Conservation (phyloP, 2,329 filamentous ascomycete genomes). For the Nemania diffusa region DNA sequence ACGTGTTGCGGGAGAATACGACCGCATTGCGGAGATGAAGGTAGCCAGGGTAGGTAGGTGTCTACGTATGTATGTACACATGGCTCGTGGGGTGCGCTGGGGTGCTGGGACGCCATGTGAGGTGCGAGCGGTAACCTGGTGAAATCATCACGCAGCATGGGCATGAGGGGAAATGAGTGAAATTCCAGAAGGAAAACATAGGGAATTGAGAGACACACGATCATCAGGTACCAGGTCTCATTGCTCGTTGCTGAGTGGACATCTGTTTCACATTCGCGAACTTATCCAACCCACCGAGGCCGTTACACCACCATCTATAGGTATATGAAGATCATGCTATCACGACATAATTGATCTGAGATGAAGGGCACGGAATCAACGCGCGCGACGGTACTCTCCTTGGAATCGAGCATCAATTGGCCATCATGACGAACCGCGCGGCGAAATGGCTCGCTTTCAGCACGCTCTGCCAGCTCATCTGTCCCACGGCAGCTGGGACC, state of each 20-base stretch:
- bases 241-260: neutral
- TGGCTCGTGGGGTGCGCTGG: too few species aligned
- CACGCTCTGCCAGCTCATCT: constrained; percentile 39
- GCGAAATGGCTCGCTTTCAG: constrained; percentile 32
- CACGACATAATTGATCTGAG: constrained; percentile 5
- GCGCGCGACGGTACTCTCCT: constrained; percentile 11
- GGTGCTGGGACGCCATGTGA: constrained; percentile 23
- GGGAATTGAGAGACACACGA: constrained; percentile 13
- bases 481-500: constrained; percentile 39
- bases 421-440: constrained; percentile 28
- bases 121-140: constrained; percentile 24
- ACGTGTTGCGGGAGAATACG: constrained; percentile 30
- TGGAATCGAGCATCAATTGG: constrained; percentile 9
- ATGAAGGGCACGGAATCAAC: constrained; percentile 26
- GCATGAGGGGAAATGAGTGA: constrained; percentile 14
- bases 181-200: neutral
- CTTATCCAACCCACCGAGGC: neutral
- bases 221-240: constrained; percentile 15
- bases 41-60: neutral
- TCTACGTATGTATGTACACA: too few species aligned
- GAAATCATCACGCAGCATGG: constrained; percentile 29
- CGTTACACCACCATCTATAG: neutral
- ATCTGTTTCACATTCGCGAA: constrained; percentile 3
- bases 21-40: constrained; percentile 17
- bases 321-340: constrained; percentile 31